These are phyloP conservation scores for Clitopilus passeckerianus DNA, from an alignment of 768 basidiomycete genomes.

Conservation along the genomic window DNA sequence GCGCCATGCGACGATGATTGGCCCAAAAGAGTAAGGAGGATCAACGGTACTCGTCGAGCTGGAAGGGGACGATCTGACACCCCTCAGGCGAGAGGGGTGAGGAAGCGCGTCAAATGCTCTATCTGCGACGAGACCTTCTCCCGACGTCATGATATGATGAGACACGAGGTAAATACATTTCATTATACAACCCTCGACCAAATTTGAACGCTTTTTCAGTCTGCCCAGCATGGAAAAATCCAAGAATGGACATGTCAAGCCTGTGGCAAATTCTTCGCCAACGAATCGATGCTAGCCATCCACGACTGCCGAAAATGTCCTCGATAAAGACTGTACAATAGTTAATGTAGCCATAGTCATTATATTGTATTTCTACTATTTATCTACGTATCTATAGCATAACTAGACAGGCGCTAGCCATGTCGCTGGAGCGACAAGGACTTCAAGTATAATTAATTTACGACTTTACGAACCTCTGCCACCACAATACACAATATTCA, in stretches of 20 bases:
- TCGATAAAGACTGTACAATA: neutral
- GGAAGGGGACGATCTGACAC: neutral
- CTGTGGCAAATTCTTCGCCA: neutral
- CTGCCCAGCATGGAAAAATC: neutral
- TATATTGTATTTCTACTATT: neutral
- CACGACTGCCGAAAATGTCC: neutral
- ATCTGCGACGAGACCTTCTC: neutral
- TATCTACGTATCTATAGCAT: neutral
- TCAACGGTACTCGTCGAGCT: neutral
- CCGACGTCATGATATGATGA: neutral
- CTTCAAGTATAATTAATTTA: neutral
- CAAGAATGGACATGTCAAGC: constrained; percentile 1
- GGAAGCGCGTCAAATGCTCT: neutral
- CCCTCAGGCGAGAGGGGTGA: neutral
- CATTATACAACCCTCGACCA: neutral
- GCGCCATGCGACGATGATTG: neutral
- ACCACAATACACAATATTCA: neutral
- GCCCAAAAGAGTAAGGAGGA: neutral
- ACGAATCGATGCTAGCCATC: neutral
- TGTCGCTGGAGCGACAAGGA: neutral
- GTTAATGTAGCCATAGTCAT: neutral
- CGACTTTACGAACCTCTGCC: neutral
- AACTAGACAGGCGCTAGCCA: neutral
- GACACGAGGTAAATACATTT: neutral
- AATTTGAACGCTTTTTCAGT: neutral